Base-by-base conservation (phyloP, 345 rosid species). In the Limnanthes douglasii region DNA sequence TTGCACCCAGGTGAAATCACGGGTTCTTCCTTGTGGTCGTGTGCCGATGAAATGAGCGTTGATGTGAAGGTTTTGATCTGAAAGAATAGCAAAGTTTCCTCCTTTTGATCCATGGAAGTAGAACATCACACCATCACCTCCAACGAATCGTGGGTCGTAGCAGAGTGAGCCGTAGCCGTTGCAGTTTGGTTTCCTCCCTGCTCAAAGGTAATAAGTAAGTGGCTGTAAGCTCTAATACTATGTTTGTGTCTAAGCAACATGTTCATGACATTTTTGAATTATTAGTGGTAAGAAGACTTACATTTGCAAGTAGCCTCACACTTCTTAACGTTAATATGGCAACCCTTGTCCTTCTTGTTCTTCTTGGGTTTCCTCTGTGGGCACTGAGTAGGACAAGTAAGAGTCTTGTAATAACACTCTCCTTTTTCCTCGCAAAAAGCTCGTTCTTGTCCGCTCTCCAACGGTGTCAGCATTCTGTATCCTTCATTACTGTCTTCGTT, bases 1-100 rank as follows among this genome's bases (percentile, higher is more conserved):
- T 41, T 85, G 90, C 24, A 85, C 93, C 96, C 93, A 86, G 15
- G 96, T 86, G 65, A 30, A 86, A 64, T 86, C 94, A 9, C 96
- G 66, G 8, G 74, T 72, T 54, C 94, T 60, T 5, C 83, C 94
- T 37, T 44, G 14, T 0, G 96, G 96, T 12, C 93, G 56, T 15
- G 83, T 74, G 11, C 96, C 96, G 2, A 86, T 86, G 56, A 86
- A 67, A 34, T 70, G 96, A 28, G 93, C 94, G 44, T 86, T 86
- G 57, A 86, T 77, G 23, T 86, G 96, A 37, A 80, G 68, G 36
- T 57, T 62, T 10, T 68, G 59, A 12, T 86, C 96, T 2, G 94
- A 80, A 33, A 77, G 73, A 4, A 86, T 67, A 2, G 90, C 90
- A 33, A 80, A 86, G 72, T 80, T 86, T 41, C 90, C 90, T 16